These are phyloP conservation scores for Helichrysum umbraculigerum DNA, from an alignment of 129 eudicot species.

Conservation along the genomic window DNA sequence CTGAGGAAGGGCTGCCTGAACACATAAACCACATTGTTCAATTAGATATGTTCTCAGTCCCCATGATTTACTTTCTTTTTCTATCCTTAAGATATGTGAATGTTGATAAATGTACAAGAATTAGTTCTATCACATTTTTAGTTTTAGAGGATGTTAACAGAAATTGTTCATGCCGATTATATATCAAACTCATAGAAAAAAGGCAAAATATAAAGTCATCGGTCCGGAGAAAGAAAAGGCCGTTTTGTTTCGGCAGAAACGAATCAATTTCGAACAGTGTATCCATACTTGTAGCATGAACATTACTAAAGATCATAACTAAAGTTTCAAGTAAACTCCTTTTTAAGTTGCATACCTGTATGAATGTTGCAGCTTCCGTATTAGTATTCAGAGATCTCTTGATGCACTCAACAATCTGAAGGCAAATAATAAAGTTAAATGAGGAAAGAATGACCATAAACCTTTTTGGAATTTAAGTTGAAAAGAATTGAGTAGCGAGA, in stretches of 20 bases:
- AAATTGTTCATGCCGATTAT: background rate
- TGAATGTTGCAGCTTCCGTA: conserved; percentile 53
- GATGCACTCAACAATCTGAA: conserved; percentile 48
- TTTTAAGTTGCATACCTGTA: conserved; percentile 40
- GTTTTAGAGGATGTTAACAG: background rate
- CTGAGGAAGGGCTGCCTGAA: conserved; percentile 63
- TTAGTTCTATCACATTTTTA: background rate
- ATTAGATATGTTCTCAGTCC: background rate
- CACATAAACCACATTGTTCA: conserved; percentile 4
- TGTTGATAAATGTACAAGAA: background rate
- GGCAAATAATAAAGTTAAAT: conserved; percentile 7
- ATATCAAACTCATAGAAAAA: background rate
- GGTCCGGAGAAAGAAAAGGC: too few species aligned
- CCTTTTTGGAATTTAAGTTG: conserved; percentile 10
- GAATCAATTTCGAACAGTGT: too few species aligned
- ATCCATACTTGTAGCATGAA: background rate
- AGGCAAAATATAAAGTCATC: background rate
- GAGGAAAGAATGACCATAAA: background rate
- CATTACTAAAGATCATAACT: conserved; percentile 7
- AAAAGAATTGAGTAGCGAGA: background rate
- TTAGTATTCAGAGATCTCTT: conserved; percentile 41
- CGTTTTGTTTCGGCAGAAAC: too few species aligned
- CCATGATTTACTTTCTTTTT: background rate
- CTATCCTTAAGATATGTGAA: background rate
- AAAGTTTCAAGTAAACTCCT: background rate